phyloP scores from a whole-genome alignment of 441 rosid genomes.

The Biscutella laevigata region DNA sequence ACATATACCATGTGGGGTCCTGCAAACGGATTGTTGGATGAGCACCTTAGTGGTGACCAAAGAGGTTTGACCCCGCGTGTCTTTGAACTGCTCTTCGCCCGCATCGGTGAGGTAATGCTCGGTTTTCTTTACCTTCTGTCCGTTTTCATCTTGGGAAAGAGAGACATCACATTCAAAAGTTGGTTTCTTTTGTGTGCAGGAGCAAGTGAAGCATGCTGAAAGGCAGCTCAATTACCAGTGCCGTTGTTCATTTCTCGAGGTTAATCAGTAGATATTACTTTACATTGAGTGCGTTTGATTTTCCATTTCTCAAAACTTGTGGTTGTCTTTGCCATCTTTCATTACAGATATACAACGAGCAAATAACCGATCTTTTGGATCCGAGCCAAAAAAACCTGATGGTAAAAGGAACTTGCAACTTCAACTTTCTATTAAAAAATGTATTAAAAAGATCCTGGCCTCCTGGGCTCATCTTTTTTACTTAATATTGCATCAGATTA shows the following conservation, averaged over 20 bases:
- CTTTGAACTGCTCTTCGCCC: constrained; percentile 67
- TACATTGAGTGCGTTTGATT: background rate
- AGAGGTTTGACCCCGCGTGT: constrained; percentile 96
- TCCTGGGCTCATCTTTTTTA: constrained; percentile 9
- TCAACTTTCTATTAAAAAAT: constrained; percentile 68
- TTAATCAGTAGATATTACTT: constrained; percentile 19
- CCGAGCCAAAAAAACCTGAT: constrained; percentile 82
- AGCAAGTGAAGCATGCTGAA: constrained; percentile 74
- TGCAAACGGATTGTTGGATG: constrained; percentile 69
- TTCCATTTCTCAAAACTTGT: constrained; percentile 6
- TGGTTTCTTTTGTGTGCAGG: constrained; percentile 40
- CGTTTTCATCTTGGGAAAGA: constrained; percentile 37
- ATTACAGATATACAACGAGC: constrained; percentile 95
- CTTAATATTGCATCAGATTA: constrained; percentile 43
- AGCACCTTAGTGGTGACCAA: constrained; percentile 52
- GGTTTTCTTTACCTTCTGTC: constrained; percentile 24
- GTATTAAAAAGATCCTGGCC: constrained; percentile 29
- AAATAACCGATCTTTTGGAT: constrained; percentile 92
- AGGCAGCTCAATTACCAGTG: constrained; percentile 90
- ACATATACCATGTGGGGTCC: constrained; percentile 99
- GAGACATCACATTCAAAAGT: constrained; percentile 9
- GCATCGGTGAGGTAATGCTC: constrained; percentile 69
- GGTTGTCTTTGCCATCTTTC: constrained; percentile 9
- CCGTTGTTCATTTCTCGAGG: constrained; percentile 99
- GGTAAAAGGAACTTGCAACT: constrained; percentile 35